Conservation (phyloP, 192 early-diverging fungal species). For the Spinellus fusiger region DNA sequence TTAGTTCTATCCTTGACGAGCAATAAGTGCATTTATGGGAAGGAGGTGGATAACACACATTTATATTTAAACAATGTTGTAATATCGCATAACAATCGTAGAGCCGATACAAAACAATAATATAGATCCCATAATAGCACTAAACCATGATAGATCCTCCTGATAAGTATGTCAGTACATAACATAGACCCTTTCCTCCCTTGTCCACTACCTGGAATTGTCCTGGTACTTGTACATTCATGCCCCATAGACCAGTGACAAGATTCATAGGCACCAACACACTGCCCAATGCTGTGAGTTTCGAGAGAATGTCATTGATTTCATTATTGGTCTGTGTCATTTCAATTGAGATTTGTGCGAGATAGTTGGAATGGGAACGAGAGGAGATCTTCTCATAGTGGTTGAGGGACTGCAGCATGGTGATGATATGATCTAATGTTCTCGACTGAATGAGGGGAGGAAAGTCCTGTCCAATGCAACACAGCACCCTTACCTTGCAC, state of each 20-base stretch:
- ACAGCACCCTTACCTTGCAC: slow-evolving; percentile 45
- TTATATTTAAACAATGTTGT: slow-evolving; percentile 23
- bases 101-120: slow-evolving; percentile 25
- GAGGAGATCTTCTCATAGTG: slow-evolving; percentile 73
- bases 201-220: slow-evolving; percentile 29
- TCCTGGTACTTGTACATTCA: slow-evolving; percentile 61
- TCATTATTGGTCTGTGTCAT: slow-evolving; percentile 58
- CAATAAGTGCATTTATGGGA: too few relatives aligned
- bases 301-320: slow-evolving; percentile 49
- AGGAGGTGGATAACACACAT: neutral
- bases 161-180: neutral
- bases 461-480: neutral
- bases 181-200: neutral
- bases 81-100: slow-evolving; percentile 26
- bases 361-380: slow-evolving; percentile 68
- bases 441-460: neutral
- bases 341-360: slow-evolving; percentile 72
- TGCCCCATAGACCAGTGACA: slow-evolving; percentile 58
- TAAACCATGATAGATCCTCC: slow-evolving; percentile 28
- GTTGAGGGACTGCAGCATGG: slow-evolving; percentile 70
- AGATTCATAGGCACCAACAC: slow-evolving; percentile 61
- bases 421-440: slow-evolving; percentile 62
- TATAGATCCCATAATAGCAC: slow-evolving; percentile 23
- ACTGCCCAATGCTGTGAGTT: slow-evolving; percentile 45
- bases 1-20: too few relatives aligned